Evolutionary conservation across 176 grass and related monocot species (phyloP), one percentile per base, ranked within the genome.

Genomic region (Tuctoria greenei): DNA sequence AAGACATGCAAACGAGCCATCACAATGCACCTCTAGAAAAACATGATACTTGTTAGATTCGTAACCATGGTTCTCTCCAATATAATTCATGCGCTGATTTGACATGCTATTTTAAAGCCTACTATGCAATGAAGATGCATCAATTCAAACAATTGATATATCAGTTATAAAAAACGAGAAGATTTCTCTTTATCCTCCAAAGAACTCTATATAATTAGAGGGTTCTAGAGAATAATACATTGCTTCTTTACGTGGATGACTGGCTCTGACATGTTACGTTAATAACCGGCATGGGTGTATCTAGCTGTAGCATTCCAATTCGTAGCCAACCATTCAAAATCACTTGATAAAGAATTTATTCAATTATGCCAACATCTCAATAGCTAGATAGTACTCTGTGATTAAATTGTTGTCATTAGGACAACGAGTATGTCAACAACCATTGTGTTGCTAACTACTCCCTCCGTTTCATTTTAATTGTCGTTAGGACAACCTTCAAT

Each of bases 141-240:
- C 18, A 73, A 41, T 15, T 73, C 13, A 58, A 73, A 73, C 4
- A 5, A 21, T 17, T 73, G 8, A 23, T 41, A 6, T 9, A 73
- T 41, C 51, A 57, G 31, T 2, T 31, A 31, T 2, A 31, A 31
- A 31, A 31, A 31, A 31, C 31, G 26, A 0, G 23, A 28, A 15
- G 40, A 20, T 47, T 16, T 20, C 24, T 20, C 23, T 10, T 12
- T 13, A 71, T 5, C 56, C 10, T 24, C 40, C 44, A 47, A 36
- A 8, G 57, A 84, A 46, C 45, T 6, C 25, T 6, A 15, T 4
- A 37, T 20, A 71, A 39, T 17, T 67, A 34, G 25, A 37, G 31
- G 31, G n/a, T 76, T 69, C 31, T 6, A 77, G 35, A 84, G 63
- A 71, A 12, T 16, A 12, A 45, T 44, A n/a, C 52, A 63, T 20